Base-by-base conservation (phyloP, 495 filamentous ascomycete species). In the Lophium mytilinum region DNA sequence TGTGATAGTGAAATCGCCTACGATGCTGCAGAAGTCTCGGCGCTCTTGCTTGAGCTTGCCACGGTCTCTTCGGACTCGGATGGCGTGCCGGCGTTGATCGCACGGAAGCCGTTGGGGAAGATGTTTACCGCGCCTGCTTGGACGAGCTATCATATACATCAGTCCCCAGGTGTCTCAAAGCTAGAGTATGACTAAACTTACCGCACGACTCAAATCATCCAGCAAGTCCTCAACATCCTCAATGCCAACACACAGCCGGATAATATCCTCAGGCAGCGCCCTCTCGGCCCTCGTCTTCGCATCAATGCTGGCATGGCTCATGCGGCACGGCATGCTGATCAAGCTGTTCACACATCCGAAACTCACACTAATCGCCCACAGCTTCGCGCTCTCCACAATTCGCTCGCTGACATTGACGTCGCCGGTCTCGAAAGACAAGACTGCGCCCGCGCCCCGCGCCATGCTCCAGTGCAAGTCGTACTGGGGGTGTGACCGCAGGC, bases 231-330 rank as follows among this genome's bases (percentile, higher is more conserved):
- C 82, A 9, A 78, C 83, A 73, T 98, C 94, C 68, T 98, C 93
- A 69, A 98, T 98, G 30, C 93, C 93, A 36, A 98, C 90, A 71
- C 93, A 98, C 57, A 98, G 71, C 53, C 93, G 76, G 56, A 98
- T 96, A 42, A 98, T 83, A 72, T 98, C 93, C 73, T 98, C 93
- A 15, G 93, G 93, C 81, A 98, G 85, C 50, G 85, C 83, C 61
- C 93, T 79, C 73, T 98, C 92, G 67, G 80, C 74, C 64, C 93
- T 78, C 55, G 91, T 96, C 77, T 93, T 92, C 57, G 86, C 87
- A 70, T 97, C 94, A 69, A 98, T 98, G 68, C 90, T 96, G 18
- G 93, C 93, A 75, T 98, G 93, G 72, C 94, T 97, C 93, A 98
- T 98, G 57, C 88, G 89, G 66, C 93, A 98, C 10, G 93, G 93